Base-by-base conservation (phyloP, 129 eudicot species). In the Glebionis coronaria region DNA sequence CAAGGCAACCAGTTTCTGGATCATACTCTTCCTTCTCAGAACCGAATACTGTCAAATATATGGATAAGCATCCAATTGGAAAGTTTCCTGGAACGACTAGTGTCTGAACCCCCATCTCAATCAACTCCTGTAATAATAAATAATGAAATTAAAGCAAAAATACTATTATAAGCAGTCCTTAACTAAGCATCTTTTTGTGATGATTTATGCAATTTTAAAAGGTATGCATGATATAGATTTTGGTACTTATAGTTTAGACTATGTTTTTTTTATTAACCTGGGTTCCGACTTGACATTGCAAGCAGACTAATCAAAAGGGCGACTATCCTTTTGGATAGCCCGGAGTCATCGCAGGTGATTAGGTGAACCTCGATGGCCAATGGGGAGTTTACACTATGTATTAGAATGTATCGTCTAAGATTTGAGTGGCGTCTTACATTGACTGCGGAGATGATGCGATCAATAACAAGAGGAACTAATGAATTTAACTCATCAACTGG, bases 1-100 rank as follows among this genome's bases (percentile, higher is more conserved):
- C 57, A 4, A 85, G 66, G 73, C 87, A 85, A 29, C 75, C 87
- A 0, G 84, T 74, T 67, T 45, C 23, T 7, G 83, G 75, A 56
- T 86, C 86, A 42, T 86, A 86, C 16, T 80, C 84, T 40, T 74
- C 59, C 18, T 56, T 46, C n/a, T 55, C 65, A 2, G 79, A 63
- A 25, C 52, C 53, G 42, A 45, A 63, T 28, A 42, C 19, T 10
- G 76, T 38, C 56, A 77, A 65, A 60, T 68, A 72, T 3, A 55
- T 12, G 2, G 82, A 53, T 42, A 19, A n/a, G 44, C 79, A 77
- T 58, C 82, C 85, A 10, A 68, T 2, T 15, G 82, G 82, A 35
- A 73, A 69, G 72, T 69, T 62, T 42, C 85, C 85, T 11, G 82
- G 82, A 40, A 81, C 75, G 9, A 81, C 57, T 9, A 81, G 63